phyloP scores from a whole-genome alignment of 495 filamentous ascomycete genomes.

The Hyaloscypha finlandica region DNA sequence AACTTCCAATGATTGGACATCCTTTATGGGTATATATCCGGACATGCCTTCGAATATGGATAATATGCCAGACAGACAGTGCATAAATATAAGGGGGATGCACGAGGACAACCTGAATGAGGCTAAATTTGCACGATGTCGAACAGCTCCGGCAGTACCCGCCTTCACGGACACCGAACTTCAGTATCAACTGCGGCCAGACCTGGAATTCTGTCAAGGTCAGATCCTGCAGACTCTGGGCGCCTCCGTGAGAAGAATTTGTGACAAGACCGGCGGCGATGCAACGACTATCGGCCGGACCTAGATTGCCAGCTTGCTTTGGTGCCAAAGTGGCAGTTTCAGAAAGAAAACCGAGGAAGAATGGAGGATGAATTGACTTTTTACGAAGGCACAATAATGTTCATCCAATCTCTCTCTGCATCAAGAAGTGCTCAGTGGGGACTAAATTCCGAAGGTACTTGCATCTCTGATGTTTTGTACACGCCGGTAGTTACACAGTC shows the following conservation, averaged over 20 bases:
- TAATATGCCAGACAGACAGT: conserved; percentile 5
- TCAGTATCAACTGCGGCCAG: neutral
- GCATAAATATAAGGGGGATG: neutral
- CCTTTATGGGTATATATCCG: neutral
- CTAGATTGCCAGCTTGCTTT: neutral
- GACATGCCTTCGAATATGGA: neutral
- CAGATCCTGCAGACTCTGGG: neutral
- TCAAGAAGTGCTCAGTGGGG: neutral
- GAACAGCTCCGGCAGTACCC: neutral
- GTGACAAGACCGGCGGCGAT: neutral
- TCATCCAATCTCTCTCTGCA: neutral
- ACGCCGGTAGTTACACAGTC: neutral
- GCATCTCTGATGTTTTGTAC: neutral
- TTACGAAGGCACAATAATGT: neutral
- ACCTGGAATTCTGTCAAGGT: neutral
- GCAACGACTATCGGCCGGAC: neutral
- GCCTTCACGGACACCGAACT: neutral
- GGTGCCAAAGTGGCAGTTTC: neutral
- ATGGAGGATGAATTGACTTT: neutral
- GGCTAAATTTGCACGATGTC: conserved; percentile 14
- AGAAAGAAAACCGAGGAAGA: neutral
- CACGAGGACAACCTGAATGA: conserved; percentile 7
- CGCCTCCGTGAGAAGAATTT: neutral
- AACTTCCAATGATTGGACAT: neutral
- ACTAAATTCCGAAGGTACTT: neutral